These are phyloP conservation scores for Byssochlamys sp. DNA, from an alignment of 2,329 filamentous ascomycete species.

Conservation along the genomic window DNA sequence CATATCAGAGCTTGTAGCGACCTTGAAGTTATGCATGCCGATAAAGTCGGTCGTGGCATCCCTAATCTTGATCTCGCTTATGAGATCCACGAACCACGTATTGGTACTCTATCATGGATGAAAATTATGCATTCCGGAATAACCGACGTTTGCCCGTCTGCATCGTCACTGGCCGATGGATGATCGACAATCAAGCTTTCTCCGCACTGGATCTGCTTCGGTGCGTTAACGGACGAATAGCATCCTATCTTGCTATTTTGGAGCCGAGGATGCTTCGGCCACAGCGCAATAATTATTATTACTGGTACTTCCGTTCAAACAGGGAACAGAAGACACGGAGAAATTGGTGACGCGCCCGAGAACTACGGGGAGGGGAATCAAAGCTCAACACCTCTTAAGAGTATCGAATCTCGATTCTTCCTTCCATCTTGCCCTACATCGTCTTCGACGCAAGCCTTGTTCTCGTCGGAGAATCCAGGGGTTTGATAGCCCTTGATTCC, in stretches of 20 bases:
- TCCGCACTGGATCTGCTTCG: not conserved
- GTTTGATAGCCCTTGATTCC: not conserved
- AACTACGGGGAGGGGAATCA: not conserved
- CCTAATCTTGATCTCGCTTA: too few relatives aligned
- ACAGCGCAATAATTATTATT: not conserved
- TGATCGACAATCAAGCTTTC: not conserved
- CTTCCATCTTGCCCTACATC: not conserved
- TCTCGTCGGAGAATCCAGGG: not conserved
- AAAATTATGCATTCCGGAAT: not conserved
- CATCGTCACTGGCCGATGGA: not conserved
- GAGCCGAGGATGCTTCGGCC: not conserved
- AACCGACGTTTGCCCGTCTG: not conserved
- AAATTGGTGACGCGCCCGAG: not conserved
- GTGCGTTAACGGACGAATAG: not conserved
- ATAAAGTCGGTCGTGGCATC: too few relatives aligned
- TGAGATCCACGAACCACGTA: not conserved
- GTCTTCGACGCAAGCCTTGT: not conserved
- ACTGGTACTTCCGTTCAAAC: too few relatives aligned
- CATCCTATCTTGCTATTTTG: not conserved
- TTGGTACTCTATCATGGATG: not conserved
- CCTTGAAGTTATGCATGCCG: too few relatives aligned
- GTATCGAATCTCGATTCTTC: not conserved
- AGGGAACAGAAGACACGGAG: not conserved
- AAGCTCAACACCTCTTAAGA: not conserved
- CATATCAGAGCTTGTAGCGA: too few relatives aligned